These are phyloP conservation scores for Brettanomyces nanus DNA, from an alignment of 805 yeast species.

Conservation along the genomic window DNA sequence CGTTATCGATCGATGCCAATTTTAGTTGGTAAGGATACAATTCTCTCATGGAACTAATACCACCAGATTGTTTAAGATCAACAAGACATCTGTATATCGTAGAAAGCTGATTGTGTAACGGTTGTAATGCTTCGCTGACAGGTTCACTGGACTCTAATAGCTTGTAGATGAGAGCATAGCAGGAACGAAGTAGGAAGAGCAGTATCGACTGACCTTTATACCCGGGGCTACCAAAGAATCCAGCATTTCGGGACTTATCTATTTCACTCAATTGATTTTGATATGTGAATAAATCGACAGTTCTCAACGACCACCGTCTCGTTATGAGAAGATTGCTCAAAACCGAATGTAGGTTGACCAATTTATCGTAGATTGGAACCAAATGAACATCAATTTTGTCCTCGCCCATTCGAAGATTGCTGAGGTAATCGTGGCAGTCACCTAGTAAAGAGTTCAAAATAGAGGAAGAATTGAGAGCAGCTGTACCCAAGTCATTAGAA, in stretches of 20 bases:
- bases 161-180: slow-evolving; percentile 86
- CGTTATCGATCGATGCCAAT: slow-evolving; percentile 78
- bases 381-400: slow-evolving; percentile 42
- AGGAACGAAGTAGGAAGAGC: slow-evolving; percentile 76
- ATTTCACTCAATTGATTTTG: slow-evolving; percentile 67
- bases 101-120: slow-evolving; percentile 85
- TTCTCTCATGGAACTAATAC: slow-evolving; percentile 79
- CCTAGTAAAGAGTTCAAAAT: slow-evolving; percentile 70
- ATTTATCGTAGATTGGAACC: slow-evolving; percentile 50
- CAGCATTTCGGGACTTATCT: slow-evolving; percentile 63
- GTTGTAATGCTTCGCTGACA: slow-evolving; percentile 87
- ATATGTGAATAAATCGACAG: slow-evolving; percentile 83
- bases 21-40: slow-evolving; percentile 94
- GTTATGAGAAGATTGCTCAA: slow-evolving; percentile 82
- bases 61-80: slow-evolving; percentile 90
- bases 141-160: slow-evolving; percentile 90
- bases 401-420: slow-evolving; percentile 51
- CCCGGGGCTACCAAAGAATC: slow-evolving; percentile 32
- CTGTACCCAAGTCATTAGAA: slow-evolving; percentile 1
- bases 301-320: slow-evolving; percentile 95
- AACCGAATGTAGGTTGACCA: slow-evolving; percentile 59
- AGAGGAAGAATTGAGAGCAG: slow-evolving; percentile 23
- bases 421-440: slow-evolving; percentile 69
- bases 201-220: slow-evolving; percentile 53
- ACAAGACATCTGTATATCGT: slow-evolving; percentile 86